A percentile compares a stretch with the other conserved stretches of the same genome.
Evolutionary conservation across 2,329 filamentous ascomycete genomes (phyloP).

Genomic region (Aspergillus ruber): DNA sequence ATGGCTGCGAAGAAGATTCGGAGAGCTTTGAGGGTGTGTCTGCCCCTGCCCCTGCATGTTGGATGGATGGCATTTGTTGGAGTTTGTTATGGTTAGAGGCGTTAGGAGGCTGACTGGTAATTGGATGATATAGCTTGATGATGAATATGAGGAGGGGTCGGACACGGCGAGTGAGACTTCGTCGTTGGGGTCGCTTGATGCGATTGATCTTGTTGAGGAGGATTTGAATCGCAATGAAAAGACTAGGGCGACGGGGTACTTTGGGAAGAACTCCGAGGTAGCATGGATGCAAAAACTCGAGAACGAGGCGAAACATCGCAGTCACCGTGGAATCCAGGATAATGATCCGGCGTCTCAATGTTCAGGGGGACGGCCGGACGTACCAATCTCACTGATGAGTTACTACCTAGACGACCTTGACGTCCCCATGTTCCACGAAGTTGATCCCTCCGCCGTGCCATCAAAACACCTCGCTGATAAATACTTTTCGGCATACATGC

Average conservation of each 20-base stretch:
- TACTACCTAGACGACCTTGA: slow-evolving; percentile 37
- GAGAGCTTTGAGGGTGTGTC: slow-evolving; percentile 20
- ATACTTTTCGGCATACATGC: slow-evolving; percentile 35
- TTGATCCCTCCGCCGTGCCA: slow-evolving; percentile 33
- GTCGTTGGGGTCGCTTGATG: slow-evolving; percentile 33
- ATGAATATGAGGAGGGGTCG: slow-evolving; percentile 6
- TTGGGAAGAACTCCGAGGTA: slow-evolving; percentile 40
- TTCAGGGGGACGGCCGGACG: slow-evolving; percentile 1
- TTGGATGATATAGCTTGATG: background rate
- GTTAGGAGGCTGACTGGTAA: background rate
- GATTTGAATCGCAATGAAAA: slow-evolving; percentile 34
- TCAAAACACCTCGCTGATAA: slow-evolving; percentile 29
- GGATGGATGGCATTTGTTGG: no score
- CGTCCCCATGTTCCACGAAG: slow-evolving; percentile 26
- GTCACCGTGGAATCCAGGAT: slow-evolving; percentile 3
- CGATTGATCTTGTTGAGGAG: slow-evolving; percentile 36
- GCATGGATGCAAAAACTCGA: slow-evolving; percentile 37
- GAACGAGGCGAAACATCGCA: slow-evolving; percentile 20
- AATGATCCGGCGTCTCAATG: background rate
- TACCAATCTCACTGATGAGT: slow-evolving; percentile 23
- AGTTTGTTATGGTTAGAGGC: no score
- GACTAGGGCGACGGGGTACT: slow-evolving; percentile 32
- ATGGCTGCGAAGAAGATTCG: slow-evolving; percentile 16
- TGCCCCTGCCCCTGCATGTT: background rate
- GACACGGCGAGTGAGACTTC: slow-evolving; percentile 18